Evolutionary conservation across 352 stramenopile genomes (phyloP), one percentile per base, ranked within the genome.

Genomic region (Phytopythium oedochilum): DNA sequence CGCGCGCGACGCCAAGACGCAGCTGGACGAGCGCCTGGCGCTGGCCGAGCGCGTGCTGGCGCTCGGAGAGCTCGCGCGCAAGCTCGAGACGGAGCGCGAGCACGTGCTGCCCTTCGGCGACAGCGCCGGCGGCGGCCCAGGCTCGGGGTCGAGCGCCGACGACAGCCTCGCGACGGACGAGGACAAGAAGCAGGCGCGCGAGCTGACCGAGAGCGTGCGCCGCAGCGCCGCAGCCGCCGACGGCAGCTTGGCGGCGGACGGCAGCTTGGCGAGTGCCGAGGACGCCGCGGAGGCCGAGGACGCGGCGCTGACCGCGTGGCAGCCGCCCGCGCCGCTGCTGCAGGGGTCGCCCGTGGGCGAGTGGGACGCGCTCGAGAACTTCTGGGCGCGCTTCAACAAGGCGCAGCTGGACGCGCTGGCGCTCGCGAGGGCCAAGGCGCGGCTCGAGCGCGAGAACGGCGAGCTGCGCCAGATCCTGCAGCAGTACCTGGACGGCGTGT

Each of bases 371-470:
- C 67, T 97, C 25, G 88, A 95, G 59, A 68, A 91, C 23, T 98
- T 98, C 70, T 97, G 92, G 83, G 93, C 97, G 63, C 92, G 94
- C 14, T 97, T 96, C 75, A 98, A 98, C 77, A 97, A 97, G 63
- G 92, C 93, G 14, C 61, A 97, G 47, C 73, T 98, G 0, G 92
- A 98, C 61, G 90, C 96, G 38, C 52, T 98, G 29, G 88, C 84
- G 18, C 86, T 98, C 26, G 71, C 96, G 60, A 88, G 81, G 11
- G 91, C 97, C 61, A 89, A 94, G 45, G 76, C 85, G 46, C 72
- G 82, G 8, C 69, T 96, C 18, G 83, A 92, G 44, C 69, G 71
- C 34, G 92, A 97, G 62, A 97, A 98, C 71, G 62, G 75, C 17
- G 80, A 97, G 55, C 72, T 98, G 7, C 86, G 97, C 67, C 77